Percentiles rank a stretch among this genome's conserved stretches.
phyloP scores from a whole-genome alignment of 768 basidiomycete genomes.

The Auricularia auricula-judae region DNA sequence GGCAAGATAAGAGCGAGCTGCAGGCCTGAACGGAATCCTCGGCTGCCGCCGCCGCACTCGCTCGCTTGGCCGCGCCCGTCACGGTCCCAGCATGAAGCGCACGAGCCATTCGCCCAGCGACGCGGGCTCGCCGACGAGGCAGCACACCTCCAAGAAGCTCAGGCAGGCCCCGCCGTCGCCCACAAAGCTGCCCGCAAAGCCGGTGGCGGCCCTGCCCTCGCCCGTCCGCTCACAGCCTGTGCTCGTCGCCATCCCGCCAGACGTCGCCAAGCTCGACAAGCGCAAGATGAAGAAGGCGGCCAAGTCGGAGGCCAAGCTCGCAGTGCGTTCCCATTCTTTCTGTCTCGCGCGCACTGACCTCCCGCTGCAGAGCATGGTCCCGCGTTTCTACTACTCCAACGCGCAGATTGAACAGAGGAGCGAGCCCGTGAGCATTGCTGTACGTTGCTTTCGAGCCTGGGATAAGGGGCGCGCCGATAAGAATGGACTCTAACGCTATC shows the following conservation, averaged over 20 bases:
- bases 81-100: neutral
- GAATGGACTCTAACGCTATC: neutral
- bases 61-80: no score
- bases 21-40: no score
- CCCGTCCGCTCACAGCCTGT: neutral
- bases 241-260: no score
- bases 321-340: conserved; percentile 37
- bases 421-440: conserved; percentile 71
- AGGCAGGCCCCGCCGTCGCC: conserved; percentile 1
- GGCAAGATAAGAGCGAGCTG: no score
- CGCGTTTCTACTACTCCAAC: conserved; percentile 74
- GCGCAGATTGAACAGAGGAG: conserved; percentile 62
- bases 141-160: neutral
- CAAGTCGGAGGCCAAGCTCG: conserved; percentile 44
- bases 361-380: conserved; percentile 36
- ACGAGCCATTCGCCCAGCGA: neutral
- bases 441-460: conserved; percentile 25
- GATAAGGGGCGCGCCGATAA: no score
- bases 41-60: no score
- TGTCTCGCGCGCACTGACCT: conserved; percentile 9
- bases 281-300: conserved; percentile 60
- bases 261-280: conserved; percentile 27
- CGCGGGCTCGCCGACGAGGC: neutral
- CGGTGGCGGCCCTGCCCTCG: neutral
- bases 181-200: neutral